Percentiles rank a stretch among this genome's conserved stretches.
Conservation (phyloP, 306 rosid species). For the Ammopiptanthus mongolicus region DNA sequence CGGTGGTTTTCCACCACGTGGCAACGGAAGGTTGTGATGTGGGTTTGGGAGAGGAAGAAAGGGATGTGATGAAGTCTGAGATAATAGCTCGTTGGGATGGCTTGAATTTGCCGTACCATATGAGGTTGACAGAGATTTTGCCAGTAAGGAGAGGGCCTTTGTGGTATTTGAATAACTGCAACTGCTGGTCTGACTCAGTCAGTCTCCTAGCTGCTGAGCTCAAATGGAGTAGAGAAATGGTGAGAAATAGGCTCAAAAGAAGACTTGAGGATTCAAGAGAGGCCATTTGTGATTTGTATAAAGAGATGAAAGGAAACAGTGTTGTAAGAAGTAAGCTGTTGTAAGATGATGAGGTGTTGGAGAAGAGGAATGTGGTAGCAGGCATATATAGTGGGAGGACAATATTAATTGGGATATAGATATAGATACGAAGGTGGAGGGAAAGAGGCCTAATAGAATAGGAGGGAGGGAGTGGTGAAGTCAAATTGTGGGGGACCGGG, state of each 20-base stretch:
- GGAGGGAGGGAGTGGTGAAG: not conserved
- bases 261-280: not conserved
- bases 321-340: not conserved
- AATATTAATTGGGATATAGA: too few species aligned
- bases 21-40: conserved; percentile 44
- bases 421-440: not conserved
- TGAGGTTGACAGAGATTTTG: conserved; percentile 31
- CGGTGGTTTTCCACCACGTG: conserved; percentile 47
- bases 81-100: conserved; percentile 45
- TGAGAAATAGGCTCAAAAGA: conserved; percentile 3
- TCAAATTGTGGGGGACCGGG: not conserved
- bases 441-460: too few species aligned
- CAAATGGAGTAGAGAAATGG: conserved; percentile 24
- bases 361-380: not conserved
- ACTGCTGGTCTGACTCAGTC: not conserved
- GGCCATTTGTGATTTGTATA: conserved; percentile 29
- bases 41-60: conserved; percentile 20
- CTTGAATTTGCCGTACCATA: conserved; percentile 58
- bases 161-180: conserved; percentile 31
- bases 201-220: conserved; percentile 21
- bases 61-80: conserved; percentile 43
- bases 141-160: conserved; percentile 36
- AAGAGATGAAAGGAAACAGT: not conserved
- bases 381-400: conserved; percentile 8
- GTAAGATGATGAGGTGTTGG: not conserved